These are phyloP conservation scores for Cladophialophora exuberans DNA, from an alignment of 2,329 filamentous ascomycete genomes.

Conservation along the genomic window DNA sequence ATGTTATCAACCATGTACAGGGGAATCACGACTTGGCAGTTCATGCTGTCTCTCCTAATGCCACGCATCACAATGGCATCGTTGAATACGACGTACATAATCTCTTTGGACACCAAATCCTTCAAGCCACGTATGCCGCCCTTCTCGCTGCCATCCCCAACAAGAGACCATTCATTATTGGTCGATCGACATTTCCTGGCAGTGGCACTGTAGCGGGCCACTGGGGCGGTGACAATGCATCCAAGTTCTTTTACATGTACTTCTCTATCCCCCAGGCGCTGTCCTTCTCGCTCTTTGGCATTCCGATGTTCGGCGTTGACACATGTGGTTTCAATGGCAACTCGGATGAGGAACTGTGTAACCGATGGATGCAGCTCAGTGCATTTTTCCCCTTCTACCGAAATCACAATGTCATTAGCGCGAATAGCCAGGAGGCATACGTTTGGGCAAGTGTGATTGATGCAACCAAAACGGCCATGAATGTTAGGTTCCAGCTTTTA, in stretches of 20 bases:
- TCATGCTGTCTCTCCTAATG: conserved; percentile 75
- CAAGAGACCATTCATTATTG: conserved; percentile 82
- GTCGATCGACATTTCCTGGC: conserved; percentile 78
- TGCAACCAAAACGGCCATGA: conserved; percentile 68
- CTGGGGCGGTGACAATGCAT: conserved; percentile 78
- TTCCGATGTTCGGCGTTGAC: conserved; percentile 76
- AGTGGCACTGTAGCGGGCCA: conserved; percentile 76
- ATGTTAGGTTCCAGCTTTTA: conserved; percentile 70
- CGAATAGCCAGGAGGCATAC: conserved; percentile 71
- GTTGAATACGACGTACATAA: conserved; percentile 82
- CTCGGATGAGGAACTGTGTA: conserved; percentile 69
- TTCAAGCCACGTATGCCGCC: conserved; percentile 75
- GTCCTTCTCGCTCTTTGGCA: conserved; percentile 72
- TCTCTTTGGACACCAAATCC: conserved; percentile 73
- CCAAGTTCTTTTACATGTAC: conserved; percentile 73
- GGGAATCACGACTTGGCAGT: conserved; percentile 67
- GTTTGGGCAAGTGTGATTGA: conserved; percentile 68
- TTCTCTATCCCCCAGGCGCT: conserved; percentile 78
- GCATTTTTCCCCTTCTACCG: conserved; percentile 80
- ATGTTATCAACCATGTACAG: conserved; percentile 73
- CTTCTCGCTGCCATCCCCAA: conserved; percentile 65
- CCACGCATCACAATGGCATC: conserved; percentile 73
- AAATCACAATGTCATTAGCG: conserved; percentile 70
- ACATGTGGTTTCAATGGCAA: conserved; percentile 73
- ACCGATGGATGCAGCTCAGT: conserved; percentile 72